Evolutionary conservation across 164 flowering plant species (phyloP), one percentile per base, ranked within the genome.

Genomic region (Berberis vulgaris): DNA sequence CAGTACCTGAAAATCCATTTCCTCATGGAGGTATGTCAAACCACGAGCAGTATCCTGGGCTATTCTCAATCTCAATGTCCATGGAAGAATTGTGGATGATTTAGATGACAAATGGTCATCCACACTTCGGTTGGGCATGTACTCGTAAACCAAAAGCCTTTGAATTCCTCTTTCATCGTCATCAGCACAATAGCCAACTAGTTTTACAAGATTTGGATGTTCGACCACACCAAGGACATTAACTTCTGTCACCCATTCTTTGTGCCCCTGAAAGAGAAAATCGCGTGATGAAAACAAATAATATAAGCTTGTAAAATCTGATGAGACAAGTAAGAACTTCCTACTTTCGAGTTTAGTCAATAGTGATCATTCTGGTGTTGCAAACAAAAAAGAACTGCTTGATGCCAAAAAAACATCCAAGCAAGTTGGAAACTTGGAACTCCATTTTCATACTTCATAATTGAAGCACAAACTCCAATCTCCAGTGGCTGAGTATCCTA

Each of bases 241-340:
- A 12, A 94, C 99, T 81, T 94, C 99, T 49, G 96, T 91, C 59
- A 91, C 93, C 99, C 99, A 94, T 73, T 94, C 97, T 75, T 85
- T 94, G 77, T 94, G 96, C 11, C 99, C 99, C 97, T 94, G 74
- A 65, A n/a, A 57, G 13, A 47, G 8, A 62, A 62, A 7, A 53
- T 46, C 4, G 62, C 59, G 50, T 7, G 59, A 59, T 54, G 8
- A 49, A 61, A 7, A 64, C 38, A 4, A 43, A 41, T 12, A 46
- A 7, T 26, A 26, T 26, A 26, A 26, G 26, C 26, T 26, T 26
- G 26, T 26, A 26, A 26, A 26, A 26, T 26, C 26, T 26, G 26
- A 26, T 26, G 26, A 26, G 26, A 26, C 26, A 26, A 26, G 26
- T 26, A 26, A 26, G 26, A 26, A 26, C 26, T 26, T 26, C 26